Conservation (phyloP, 2,329 filamentous ascomycete genomes). For the Helotiales sp. region DNA sequence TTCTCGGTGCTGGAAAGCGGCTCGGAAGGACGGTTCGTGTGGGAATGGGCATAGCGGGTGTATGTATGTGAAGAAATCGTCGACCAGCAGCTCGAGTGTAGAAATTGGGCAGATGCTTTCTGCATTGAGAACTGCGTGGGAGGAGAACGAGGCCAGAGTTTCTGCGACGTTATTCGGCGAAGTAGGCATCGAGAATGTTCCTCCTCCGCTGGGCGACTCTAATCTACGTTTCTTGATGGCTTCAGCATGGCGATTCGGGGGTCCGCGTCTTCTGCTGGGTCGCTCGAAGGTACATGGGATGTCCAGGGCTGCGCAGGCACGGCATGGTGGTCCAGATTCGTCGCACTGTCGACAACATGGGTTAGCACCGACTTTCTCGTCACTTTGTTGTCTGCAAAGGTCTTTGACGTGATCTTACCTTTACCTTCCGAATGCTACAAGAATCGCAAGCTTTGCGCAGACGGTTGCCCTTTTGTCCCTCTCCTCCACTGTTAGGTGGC, state of each 20-base stretch:
- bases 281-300: slow-evolving; percentile 68
- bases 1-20: slow-evolving; percentile 65
- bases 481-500: slow-evolving; percentile 19
- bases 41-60: slow-evolving; percentile 77
- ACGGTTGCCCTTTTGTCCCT: slow-evolving; percentile 35
- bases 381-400: not conserved
- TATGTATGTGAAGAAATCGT: slow-evolving; percentile 83
- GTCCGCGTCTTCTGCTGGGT: slow-evolving; percentile 62
- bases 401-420: slow-evolving; percentile 44
- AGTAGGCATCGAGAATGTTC: slow-evolving; percentile 28
- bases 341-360: slow-evolving; percentile 51
- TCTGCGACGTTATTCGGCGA: slow-evolving; percentile 35
- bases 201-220: slow-evolving; percentile 19
- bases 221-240: slow-evolving; percentile 62
- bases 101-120: slow-evolving; percentile 72
- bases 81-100: slow-evolving; percentile 67
- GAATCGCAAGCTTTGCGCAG: slow-evolving; percentile 53
- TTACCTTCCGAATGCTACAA: slow-evolving; percentile 53
- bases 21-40: slow-evolving; percentile 74
- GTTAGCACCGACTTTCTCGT: slow-evolving; percentile 8
- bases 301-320: slow-evolving; percentile 62
- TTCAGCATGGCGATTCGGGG: slow-evolving; percentile 66
- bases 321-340: slow-evolving; percentile 64
- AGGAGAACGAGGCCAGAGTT: slow-evolving; percentile 34
- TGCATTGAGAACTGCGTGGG: slow-evolving; percentile 50